Conservation (phyloP, 1,284 basidiomycete species). For the Rhizoctonia solani region DNA sequence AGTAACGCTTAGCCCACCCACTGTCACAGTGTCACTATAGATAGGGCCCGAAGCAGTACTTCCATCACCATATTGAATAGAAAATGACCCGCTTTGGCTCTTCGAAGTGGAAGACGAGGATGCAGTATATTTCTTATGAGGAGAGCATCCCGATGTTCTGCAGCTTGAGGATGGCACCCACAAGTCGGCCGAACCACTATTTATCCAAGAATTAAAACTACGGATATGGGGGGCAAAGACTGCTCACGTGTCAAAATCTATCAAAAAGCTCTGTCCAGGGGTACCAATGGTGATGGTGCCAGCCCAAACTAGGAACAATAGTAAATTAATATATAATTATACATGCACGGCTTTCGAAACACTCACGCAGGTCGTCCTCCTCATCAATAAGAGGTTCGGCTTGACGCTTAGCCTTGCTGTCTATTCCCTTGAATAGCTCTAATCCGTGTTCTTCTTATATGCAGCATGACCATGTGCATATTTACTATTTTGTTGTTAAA, state of each 20-base stretch:
- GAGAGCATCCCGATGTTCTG: constrained; percentile 18
- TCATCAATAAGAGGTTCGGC: constrained; percentile 15
- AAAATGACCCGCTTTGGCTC: constrained; percentile 45
- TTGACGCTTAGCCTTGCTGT: constrained; percentile 10
- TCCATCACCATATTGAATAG: constrained; percentile 60
- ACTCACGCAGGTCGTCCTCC: constrained; percentile 22
- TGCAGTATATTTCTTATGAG: constrained; percentile 10
- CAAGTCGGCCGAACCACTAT: constrained; percentile 19
- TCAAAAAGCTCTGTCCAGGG: constrained; percentile 28
- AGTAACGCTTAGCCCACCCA: constrained; percentile 46
- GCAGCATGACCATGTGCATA: constrained; percentile 24
- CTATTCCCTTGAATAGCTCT: constrained; percentile 3
- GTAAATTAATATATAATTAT: neutral
- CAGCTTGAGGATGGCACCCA: constrained; percentile 28
- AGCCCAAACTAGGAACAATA: constrained; percentile 16
- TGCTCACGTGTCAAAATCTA: constrained; percentile 37
- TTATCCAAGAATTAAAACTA: neutral
- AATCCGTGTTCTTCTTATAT: constrained; percentile 15
- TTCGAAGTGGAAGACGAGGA: neutral
- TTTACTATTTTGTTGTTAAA: neutral
- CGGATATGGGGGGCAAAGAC: too few relatives aligned
- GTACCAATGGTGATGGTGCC: constrained; percentile 34
- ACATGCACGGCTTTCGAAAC: neutral
- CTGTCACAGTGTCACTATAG: constrained; percentile 55
- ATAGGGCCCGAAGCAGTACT: constrained; percentile 56